phyloP scores from a whole-genome alignment of 768 basidiomycete genomes.

The Kwoniella europaea region DNA sequence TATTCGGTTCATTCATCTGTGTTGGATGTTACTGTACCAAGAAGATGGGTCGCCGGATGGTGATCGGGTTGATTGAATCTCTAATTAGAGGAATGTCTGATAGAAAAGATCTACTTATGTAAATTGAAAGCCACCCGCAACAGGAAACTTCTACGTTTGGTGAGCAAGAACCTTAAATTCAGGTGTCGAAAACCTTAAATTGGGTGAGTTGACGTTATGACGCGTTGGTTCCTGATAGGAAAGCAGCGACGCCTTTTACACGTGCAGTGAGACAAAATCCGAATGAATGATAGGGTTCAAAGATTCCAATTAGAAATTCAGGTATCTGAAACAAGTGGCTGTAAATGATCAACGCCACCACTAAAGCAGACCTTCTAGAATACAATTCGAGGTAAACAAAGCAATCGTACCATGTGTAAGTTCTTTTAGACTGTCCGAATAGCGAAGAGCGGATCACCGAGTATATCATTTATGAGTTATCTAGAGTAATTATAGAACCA shows the following conservation, averaged over 20 bases:
- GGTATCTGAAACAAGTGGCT: constrained; percentile 7
- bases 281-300: background rate
- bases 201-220: constrained; percentile 9
- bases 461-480: background rate
- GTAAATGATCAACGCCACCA: background rate
- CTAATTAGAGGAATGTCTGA: background rate
- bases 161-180: background rate
- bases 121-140: constrained; percentile 4
- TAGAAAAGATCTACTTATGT: background rate
- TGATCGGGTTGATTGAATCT: background rate
- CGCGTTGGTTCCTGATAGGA: background rate
- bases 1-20: constrained; percentile 1
- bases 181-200: constrained; percentile 4
- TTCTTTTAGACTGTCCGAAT: background rate
- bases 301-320: constrained; percentile 2
- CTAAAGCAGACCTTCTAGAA: background rate
- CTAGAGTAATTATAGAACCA: background rate
- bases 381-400: background rate
- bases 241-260: background rate
- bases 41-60: background rate
- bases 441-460: background rate
- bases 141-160: constrained; percentile 1
- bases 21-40: constrained; percentile 4
- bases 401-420: too few relatives aligned
- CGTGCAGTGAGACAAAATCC: constrained; percentile 6